A percentile compares a stretch with the other conserved stretches of the same genome.
Conservation (phyloP, 768 basidiomycete species). For the Leccinum subtestaceum region DNA sequence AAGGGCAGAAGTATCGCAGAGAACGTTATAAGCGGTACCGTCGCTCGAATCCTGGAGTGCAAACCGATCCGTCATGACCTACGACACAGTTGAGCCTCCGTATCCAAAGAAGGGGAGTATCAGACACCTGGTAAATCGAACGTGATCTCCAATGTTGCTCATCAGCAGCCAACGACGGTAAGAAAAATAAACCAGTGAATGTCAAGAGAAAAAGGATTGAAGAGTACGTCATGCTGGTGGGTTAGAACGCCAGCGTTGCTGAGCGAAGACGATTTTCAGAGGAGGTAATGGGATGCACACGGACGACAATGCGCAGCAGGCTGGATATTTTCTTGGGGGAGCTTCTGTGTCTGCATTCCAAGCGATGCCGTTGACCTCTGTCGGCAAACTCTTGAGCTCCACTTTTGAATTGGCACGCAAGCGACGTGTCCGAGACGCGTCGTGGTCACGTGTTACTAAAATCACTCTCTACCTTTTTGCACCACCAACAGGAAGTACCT, state of each 20-base stretch:
- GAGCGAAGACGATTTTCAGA: conserved; percentile 5
- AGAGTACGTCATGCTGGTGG: conserved; percentile 9
- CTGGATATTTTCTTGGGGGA: conserved; percentile 6
- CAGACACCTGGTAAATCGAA: conserved; percentile 51
- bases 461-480: conserved; percentile 2
- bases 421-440: conserved; percentile 10
- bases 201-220: conserved; percentile 9
- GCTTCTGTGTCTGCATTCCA: conserved; percentile 15
- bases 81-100: neutral
- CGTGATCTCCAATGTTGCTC: conserved; percentile 50
- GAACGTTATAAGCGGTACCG: conserved; percentile 27
- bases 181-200: conserved; percentile 3
- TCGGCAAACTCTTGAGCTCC: conserved; percentile 21
- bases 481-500: neutral
- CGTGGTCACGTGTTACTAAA: conserved; percentile 29
- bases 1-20: conserved; percentile 46
- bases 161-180: conserved; percentile 33
- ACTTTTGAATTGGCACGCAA: conserved; percentile 5
- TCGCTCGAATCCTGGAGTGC: conserved; percentile 42
- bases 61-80: conserved; percentile 61
- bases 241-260: conserved; percentile 1
- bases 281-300: conserved; percentile 4
- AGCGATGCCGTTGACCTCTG: conserved; percentile 20
- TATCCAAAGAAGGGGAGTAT: neutral
- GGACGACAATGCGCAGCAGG: neutral